Conservation (phyloP, 2,329 filamentous ascomycete species). For the Didymosphaeria variabile region DNA sequence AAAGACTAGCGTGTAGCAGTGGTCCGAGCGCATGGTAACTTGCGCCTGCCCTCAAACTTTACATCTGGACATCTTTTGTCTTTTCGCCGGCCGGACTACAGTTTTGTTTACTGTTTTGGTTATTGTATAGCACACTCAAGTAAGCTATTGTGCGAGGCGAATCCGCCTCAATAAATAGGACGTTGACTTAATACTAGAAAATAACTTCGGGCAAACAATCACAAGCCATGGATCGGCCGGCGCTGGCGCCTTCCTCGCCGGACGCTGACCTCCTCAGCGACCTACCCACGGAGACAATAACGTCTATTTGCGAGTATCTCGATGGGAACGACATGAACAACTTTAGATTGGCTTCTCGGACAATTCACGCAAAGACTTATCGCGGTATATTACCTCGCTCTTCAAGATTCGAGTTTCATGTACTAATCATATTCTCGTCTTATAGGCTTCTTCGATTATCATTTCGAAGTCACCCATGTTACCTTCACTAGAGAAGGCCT, state of each 20-base stretch:
- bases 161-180: background rate
- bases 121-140: background rate
- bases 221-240: background rate
- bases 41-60: background rate
- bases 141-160: background rate
- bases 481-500: constrained; percentile 15
- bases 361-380: background rate
- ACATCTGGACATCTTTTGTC: background rate
- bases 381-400: background rate
- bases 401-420: background rate
- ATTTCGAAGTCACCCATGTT: background rate
- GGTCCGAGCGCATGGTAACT: background rate
- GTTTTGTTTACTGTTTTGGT: background rate
- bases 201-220: background rate
- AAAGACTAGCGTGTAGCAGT: background rate
- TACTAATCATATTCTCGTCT: background rate
- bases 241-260: background rate
- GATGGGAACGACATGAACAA: background rate
- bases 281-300: background rate
- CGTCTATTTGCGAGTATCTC: constrained; percentile 4
- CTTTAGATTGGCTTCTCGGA: background rate
- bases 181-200: background rate
- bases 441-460: background rate
- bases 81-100: background rate
- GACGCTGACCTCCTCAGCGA: background rate